Base-by-base conservation (phyloP, 768 basidiomycete genomes). In the Ephemerocybe angulata region DNA sequence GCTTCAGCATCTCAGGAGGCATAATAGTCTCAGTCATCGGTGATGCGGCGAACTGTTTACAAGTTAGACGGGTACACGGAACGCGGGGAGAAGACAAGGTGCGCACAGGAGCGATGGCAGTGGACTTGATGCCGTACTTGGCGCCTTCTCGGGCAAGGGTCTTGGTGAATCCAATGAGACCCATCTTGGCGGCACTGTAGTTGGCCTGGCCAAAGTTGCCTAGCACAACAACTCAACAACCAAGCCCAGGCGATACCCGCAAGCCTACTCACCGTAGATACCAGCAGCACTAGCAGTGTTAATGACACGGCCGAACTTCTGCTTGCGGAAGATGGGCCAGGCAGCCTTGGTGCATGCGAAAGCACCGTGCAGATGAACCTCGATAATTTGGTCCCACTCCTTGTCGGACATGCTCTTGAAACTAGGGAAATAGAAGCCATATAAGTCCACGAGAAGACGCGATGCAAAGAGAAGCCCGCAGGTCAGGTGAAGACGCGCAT, bases 151-250 rank as follows among this genome's bases (percentile, higher is more conserved):
- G 76, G 3, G 95, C 93, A 31, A 99, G 81, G 4, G 96, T 93
- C 68, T 93, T 93, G 17, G 94, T 92, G 72, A 98, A 97, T 0
- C 78, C 87, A 49, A 98, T 79, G 31, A 99, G 82, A 60, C 87
- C 93, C 92, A 97, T 95, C 80, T 99, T 98, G 1, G 95, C 96
- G 2, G 96, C 93, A 44, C 93, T 94, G 70, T 98, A 99, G 70
- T 98, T 99, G 12, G 93, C 87, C 71, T 98, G 95, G 10, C 97
- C 97, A 66, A 96, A 90, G 75, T 96, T 98, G 7, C 93, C 89
- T 91, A 58, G n/a, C 28, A 15, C 31, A 44, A 38, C 35, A 38
- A 12, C 54, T 19, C 35, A 42, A 46, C 21, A 33, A 35, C 25
- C 31, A 13, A 31, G 19, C n/a, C 6, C 8, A 25, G 17, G 25